Conservation (phyloP, 495 filamentous ascomycete genomes). For the Penicillium cinerascens region DNA sequence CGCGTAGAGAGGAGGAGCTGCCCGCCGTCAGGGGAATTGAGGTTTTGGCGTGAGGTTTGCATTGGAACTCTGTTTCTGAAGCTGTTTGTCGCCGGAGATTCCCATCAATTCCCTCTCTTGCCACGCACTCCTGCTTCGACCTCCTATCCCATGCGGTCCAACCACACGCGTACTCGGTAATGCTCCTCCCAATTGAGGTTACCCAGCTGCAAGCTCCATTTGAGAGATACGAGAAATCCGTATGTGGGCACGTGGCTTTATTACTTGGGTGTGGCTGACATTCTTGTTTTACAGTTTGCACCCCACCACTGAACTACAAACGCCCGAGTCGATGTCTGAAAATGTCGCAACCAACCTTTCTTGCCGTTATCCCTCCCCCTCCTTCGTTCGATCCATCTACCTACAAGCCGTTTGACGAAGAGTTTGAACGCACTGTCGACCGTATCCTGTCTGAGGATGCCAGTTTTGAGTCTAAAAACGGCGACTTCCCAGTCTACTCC, state of each 20-base stretch:
- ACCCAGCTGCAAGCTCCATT: too few relatives aligned
- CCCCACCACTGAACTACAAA: too few relatives aligned
- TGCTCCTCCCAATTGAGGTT: not conserved
- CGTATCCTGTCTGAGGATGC: constrained; percentile 26
- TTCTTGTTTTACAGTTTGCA: not conserved
- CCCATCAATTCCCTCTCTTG: not conserved
- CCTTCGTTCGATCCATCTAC: constrained; percentile 16
- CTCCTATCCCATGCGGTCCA: not conserved
- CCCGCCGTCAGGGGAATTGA: not conserved
- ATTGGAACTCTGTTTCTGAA: not conserved
- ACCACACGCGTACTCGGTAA: not conserved
- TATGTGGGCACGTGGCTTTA: not conserved
- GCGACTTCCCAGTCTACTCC: constrained; percentile 5
- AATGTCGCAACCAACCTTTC: constrained; percentile 2
- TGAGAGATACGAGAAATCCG: not conserved
- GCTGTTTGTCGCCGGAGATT: not conserved
- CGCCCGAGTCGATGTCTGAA: not conserved
- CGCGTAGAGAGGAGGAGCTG: not conserved
- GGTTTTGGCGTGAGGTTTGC: not conserved
- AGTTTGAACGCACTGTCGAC: constrained; percentile 15
- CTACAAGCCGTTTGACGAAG: constrained; percentile 19
- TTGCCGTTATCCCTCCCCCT: constrained; percentile 22
- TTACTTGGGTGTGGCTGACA: not conserved
- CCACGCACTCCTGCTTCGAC: not conserved
- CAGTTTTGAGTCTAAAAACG: constrained; percentile 17